These are phyloP conservation scores for Neltuma alba DNA, from an alignment of 306 rosid genomes.

Conservation along the genomic window DNA sequence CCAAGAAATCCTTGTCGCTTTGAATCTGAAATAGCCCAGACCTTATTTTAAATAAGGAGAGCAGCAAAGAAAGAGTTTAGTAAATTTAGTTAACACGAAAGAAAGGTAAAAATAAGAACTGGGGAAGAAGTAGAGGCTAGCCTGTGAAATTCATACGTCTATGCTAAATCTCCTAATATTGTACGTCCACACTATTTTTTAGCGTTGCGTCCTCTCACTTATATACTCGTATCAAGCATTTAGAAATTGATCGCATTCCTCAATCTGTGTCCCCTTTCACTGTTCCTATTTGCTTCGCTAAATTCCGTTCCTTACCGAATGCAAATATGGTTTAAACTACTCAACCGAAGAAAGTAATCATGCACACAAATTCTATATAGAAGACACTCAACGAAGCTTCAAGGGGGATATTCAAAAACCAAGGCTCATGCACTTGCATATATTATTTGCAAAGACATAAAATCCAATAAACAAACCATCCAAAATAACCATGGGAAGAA, in stretches of 20 bases:
- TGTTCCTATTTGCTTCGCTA: background rate
- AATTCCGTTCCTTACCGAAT: background rate
- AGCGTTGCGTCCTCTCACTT: background rate
- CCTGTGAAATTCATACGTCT: background rate
- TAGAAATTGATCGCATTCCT: slow-evolving; percentile 5
- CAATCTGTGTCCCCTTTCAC: background rate
- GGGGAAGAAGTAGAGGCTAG: background rate
- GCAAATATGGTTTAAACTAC: background rate
- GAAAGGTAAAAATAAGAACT: slow-evolving; percentile 7
- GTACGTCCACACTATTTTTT: background rate
- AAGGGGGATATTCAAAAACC: background rate
- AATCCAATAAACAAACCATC: background rate
- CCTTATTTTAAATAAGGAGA: slow-evolving; percentile 49
- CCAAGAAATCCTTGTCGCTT: slow-evolving; percentile 94
- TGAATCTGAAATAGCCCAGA: slow-evolving; percentile 94
- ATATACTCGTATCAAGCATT: background rate
- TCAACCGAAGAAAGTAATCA: background rate
- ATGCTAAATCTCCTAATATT: background rate
- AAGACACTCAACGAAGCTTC: background rate
- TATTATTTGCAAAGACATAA: background rate
- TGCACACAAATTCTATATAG: background rate
- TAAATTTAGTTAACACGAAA: background rate
- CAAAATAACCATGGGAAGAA: background rate
- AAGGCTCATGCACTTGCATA: background rate
- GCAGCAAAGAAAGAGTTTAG: slow-evolving; percentile 25